Base-by-base conservation (phyloP, 495 filamentous ascomycete genomes). In the Stereocaulon alpinum region DNA sequence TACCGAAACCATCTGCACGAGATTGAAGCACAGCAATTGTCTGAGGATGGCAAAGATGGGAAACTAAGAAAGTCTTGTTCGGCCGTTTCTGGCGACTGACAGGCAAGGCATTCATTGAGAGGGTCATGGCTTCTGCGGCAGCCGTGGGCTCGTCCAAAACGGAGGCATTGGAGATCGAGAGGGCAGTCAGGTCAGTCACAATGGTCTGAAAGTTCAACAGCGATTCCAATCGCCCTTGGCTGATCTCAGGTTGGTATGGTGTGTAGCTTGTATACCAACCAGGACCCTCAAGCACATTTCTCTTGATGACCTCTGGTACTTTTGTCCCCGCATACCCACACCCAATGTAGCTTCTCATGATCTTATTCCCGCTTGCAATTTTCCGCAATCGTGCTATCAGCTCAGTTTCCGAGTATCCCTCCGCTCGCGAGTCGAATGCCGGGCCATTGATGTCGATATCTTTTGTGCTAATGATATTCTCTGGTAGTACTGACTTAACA, bases 241-340 rank as follows among this genome's bases (percentile, higher is more conserved):
- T 95, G 76, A 98, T 97, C 73, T 98, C 93, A 3, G 93, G 91
- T 70, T 98, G 93, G 71, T 98, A 98, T 29, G 93, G 93, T 0
- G 93, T 97, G 69, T 98, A 98, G 70, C 91, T 96, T 43, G 93
- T 98, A 72, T 98, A 98, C 93, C 93, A 98, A 17, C 85, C 94
- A 1, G 93, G 93, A 66, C 84, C 89, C 77, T 98, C 92, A 34
- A 98, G 76, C 10, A 97, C 80, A 70, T 98, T 98, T 66, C 93
- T 80, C 73, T 94, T 88, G 68, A 98, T 96, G 37, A 97, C 93
- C 55, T 89, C 86, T 18, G 93, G 93, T 1, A 89, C 86, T 64
- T 83, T 80, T 42, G 93, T 92, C 15, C 83, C 87, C 58, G 89
- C 86, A 77, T 97, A 98, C 44, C 93, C 93, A 49, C 79, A 83